Conservation (phyloP, 2,329 filamentous ascomycete genomes). For the Fusarium paranaense region DNA sequence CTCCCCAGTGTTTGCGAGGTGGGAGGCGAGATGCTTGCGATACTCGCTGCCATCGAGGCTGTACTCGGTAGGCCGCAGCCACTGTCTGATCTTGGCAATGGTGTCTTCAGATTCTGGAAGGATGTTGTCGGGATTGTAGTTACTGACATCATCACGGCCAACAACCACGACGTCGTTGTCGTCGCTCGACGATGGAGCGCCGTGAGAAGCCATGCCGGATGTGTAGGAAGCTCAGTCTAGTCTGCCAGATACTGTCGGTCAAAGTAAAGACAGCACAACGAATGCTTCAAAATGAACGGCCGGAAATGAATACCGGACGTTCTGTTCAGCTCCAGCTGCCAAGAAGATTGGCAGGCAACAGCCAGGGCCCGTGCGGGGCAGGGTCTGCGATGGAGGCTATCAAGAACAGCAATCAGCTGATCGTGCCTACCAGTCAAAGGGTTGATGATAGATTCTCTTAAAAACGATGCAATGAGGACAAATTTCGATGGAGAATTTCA, state of each 20-base stretch:
- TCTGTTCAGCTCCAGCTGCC: neutral
- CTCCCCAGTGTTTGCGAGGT: conserved; percentile 22
- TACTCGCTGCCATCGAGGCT: conserved; percentile 29
- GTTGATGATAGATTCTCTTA: neutral
- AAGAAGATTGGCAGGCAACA: neutral
- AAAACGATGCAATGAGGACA: neutral
- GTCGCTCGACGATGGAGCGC: neutral
- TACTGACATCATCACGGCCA: conserved; percentile 37
- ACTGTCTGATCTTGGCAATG: conserved; percentile 38
- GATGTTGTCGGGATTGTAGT: conserved; percentile 49
- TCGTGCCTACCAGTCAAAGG: neutral
- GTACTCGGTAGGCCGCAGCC: conserved; percentile 37
- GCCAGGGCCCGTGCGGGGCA: neutral
- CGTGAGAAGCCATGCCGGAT: conserved; percentile 1
- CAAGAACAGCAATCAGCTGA: neutral
- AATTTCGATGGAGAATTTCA: neutral
- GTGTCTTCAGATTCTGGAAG: conserved; percentile 43
- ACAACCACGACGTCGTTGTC: conserved; percentile 27
- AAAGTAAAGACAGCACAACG: neutral
- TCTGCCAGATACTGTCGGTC: neutral
- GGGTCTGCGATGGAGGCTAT: neutral
- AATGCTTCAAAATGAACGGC: neutral
- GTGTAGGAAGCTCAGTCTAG: neutral
- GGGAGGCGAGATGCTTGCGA: conserved; percentile 30
- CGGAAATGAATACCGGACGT: neutral